Conservation (phyloP, 78 protist species). For the Dictyostelium intermedium region DNA sequence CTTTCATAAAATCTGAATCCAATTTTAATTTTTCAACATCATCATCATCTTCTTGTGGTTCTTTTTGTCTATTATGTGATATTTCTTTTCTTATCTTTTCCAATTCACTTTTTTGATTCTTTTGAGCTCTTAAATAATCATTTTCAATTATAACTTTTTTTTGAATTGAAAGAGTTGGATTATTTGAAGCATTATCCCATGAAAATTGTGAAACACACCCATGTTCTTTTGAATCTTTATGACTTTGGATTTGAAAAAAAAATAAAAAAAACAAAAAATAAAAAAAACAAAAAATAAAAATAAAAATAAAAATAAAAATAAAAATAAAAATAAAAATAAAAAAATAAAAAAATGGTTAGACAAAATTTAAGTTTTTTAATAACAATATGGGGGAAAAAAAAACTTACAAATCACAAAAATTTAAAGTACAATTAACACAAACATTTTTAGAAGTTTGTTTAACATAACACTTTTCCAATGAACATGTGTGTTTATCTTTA, state of each 20-base stretch:
- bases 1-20: not conserved
- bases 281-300: too few relatives aligned
- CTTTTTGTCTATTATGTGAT: not conserved
- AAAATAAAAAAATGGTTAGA: too few relatives aligned
- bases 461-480: not conserved
- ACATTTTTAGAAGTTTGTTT: not conserved
- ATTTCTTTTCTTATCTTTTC: constrained; percentile 7
- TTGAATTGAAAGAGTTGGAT: not conserved
- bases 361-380: too few relatives aligned
- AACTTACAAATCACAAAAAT: not conserved
- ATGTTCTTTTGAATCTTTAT: not conserved
- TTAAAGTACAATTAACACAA: not conserved
- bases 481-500: not conserved
- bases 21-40: too few relatives aligned
- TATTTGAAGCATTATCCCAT: not conserved
- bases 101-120: constrained; percentile 8
- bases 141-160: not conserved
- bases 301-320: too few relatives aligned
- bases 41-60: not conserved
- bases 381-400: too few relatives aligned
- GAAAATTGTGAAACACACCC: not conserved
- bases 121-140: not conserved
- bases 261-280: too few relatives aligned
- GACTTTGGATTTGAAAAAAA: too few relatives aligned
- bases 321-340: too few relatives aligned